Base-by-base conservation (phyloP, 805 yeast genomes). In the Candida suzukii region DNA sequence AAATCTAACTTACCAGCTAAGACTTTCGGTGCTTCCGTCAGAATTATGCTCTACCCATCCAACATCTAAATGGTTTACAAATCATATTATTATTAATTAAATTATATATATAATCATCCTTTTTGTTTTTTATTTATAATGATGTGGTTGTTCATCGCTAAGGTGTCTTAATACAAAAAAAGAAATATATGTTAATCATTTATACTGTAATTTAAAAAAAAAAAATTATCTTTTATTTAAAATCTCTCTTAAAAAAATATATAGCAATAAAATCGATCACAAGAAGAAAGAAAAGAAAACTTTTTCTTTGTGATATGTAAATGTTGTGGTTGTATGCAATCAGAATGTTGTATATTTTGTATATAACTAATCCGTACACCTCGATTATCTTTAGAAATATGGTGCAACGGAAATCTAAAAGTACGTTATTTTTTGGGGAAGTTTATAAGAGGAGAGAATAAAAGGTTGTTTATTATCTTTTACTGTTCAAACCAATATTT, bases 41-140 rank as follows among this genome's bases (percentile, higher is more conserved):
- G 99, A 82, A 82, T 93, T 80, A 88, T 93, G 95, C 90, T 91
- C 75, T 91, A 91, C 86, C 99, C 99, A 78, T 91, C 98, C 59
- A 90, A 84, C 95, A 93, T 91, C 87, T 91, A 91, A 84, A 3
- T 27, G 29, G 25, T 24, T 34, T 35, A 18, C 37, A 30, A 33
- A 10, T 31, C 35, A 33, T 33, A 33, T 33, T 33, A 33, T 33
- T 11, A 33, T 17, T 21, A 21, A 33, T 21, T 14, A 21, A 21
- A 33, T 21, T 14, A 21, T 33, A 33, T 33, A 33, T 33, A 33
- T 21, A 33, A 33, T 33, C 26, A 14, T 33, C 27, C 36, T 21
- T 22, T 33, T 33, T 33, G 36, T 33, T 20, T 33, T 33, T 33
- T 33, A 33, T 33, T 33, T 33, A 33, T 33, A 33, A 20, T 33